Evolutionary conservation across 805 yeast species (phyloP).

Genomic region (Hanseniaspora mollemarum): DNA sequence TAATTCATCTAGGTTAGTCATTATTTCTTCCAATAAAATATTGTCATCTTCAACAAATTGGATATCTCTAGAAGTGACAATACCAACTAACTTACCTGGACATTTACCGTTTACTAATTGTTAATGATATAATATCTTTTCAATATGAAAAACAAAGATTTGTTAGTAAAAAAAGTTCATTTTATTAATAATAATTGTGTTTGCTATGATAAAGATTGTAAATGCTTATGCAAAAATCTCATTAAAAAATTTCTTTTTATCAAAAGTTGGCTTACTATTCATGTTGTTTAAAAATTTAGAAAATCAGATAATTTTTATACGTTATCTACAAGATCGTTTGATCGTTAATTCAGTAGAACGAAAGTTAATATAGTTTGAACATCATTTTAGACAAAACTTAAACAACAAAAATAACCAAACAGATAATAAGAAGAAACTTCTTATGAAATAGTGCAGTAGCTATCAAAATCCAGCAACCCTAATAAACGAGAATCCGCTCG

Average conservation of each 20-base stretch:
- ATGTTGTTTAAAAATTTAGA: background rate
- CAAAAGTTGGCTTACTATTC: background rate
- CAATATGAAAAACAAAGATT: background rate
- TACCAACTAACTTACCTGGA: constrained; percentile 87
- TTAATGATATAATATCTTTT: constrained; percentile 1
- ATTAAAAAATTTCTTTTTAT: constrained; percentile 3
- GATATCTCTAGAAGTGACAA: constrained; percentile 91
- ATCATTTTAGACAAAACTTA: constrained; percentile 1
- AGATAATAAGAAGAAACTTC: background rate
- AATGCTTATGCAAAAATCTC: background rate
- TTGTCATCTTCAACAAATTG: constrained; percentile 77
- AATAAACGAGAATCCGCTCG: background rate
- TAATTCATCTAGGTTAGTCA: constrained; percentile 64
- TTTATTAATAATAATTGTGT: too few relatives aligned
- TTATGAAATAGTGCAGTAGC: background rate
- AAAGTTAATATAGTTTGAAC: constrained; percentile 49
- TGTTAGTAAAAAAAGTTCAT: constrained; percentile 3
- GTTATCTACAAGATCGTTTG: constrained; percentile 93
- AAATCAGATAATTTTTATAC: constrained; percentile 33
- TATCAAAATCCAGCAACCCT: background rate
- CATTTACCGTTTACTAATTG: constrained; percentile 64
- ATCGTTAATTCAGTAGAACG: constrained; percentile 96
- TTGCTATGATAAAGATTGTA: too few relatives aligned
- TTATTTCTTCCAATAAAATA: constrained; percentile 57
- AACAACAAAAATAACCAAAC: background rate